Percentiles rank a stretch among this genome's conserved stretches.
Evolutionary conservation across 2,329 filamentous ascomycete species (phyloP).

Genomic region (Chaetoscypha palmicola): DNA sequence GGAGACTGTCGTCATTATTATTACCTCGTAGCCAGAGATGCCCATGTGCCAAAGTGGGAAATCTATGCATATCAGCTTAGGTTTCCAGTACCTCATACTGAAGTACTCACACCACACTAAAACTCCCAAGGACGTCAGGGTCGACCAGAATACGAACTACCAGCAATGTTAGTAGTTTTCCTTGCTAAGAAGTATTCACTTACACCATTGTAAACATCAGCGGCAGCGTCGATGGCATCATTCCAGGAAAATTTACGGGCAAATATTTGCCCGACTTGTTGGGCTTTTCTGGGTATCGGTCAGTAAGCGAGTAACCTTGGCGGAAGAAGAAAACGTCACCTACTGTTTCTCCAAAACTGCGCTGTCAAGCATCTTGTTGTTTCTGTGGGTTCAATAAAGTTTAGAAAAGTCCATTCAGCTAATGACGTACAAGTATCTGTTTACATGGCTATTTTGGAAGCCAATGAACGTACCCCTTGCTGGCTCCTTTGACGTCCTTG

Average conservation of each 20-base stretch:
- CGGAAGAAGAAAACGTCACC: slow-evolving; percentile 34
- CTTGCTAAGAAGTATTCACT: slow-evolving; percentile 26
- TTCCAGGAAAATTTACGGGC: slow-evolving; percentile 64
- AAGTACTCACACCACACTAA: slow-evolving; percentile 79
- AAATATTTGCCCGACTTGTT: slow-evolving; percentile 63
- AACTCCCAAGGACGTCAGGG: slow-evolving; percentile 81
- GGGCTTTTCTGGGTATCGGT: slow-evolving; percentile 57
- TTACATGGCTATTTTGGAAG: slow-evolving; percentile 76
- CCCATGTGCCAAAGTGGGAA: slow-evolving; percentile 99
- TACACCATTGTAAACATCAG: slow-evolving; percentile 89
- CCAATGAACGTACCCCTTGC: slow-evolving; percentile 97
- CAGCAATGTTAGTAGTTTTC: slow-evolving; percentile 9
- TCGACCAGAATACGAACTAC: slow-evolving; percentile 92
- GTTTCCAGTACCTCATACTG: background rate
- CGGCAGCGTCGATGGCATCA: slow-evolving; percentile 70
- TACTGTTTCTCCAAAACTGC: slow-evolving; percentile 67
- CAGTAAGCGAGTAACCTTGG: slow-evolving; percentile 26
- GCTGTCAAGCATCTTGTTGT: slow-evolving; percentile 39
- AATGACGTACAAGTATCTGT: slow-evolving; percentile 31
- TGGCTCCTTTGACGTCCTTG: slow-evolving; percentile 80
- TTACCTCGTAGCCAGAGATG: slow-evolving; percentile 88
- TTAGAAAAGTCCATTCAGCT: slow-evolving; percentile 29
- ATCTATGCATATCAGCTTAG: slow-evolving; percentile 43
- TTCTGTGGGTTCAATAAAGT: slow-evolving; percentile 31
- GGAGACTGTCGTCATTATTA: slow-evolving; percentile 78